A percentile compares a stretch with the other conserved stretches of the same genome.
Conservation (phyloP, 768 basidiomycete species). For the Tephrocybe rancida region DNA sequence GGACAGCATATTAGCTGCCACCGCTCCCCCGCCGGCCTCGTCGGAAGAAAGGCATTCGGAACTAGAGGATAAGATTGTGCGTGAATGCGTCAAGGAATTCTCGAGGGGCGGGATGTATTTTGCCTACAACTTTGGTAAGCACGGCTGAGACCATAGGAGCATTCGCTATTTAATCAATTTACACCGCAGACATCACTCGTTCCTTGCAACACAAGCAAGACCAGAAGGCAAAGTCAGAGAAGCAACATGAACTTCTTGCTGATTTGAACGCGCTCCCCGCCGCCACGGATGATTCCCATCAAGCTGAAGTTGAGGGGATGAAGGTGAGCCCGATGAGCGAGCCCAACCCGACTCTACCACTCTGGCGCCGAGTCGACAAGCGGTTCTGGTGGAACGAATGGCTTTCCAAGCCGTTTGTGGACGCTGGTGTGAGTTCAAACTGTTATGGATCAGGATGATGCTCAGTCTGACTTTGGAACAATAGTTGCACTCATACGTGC, state of each 20-base stretch:
- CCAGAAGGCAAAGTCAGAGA: slow-evolving; percentile 55
- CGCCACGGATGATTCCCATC: slow-evolving; percentile 22
- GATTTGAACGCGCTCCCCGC: slow-evolving; percentile 56
- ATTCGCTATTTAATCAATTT: background rate
- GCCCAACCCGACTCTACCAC: slow-evolving; percentile 75
- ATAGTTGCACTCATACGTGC: slow-evolving; percentile 82
- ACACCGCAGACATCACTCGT: slow-evolving; percentile 70
- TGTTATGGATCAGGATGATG: background rate
- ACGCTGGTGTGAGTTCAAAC: slow-evolving; percentile 69
- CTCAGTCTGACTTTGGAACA: background rate
- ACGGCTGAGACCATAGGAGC: background rate
- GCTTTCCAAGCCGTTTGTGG: slow-evolving; percentile 81
- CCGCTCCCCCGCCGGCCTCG: slow-evolving; percentile 63
- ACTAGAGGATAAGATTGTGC: slow-evolving; percentile 81
- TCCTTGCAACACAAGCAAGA: slow-evolving; percentile 83
- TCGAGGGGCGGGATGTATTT: slow-evolving; percentile 91
- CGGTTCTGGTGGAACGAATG: slow-evolving; percentile 98
- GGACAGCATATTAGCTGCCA: slow-evolving; percentile 56
- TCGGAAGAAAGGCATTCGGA: slow-evolving; percentile 71
- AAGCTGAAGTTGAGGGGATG: slow-evolving; percentile 22
- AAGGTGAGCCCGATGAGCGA: slow-evolving; percentile 62
- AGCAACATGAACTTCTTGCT: slow-evolving; percentile 59
- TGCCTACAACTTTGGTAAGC: slow-evolving; percentile 79
- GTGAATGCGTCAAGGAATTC: slow-evolving; percentile 77
- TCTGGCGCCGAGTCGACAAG: slow-evolving; percentile 89